These are phyloP conservation scores for Penicillium sp. DNA, from an alignment of 2,329 filamentous ascomycete species.

Conservation along the genomic window DNA sequence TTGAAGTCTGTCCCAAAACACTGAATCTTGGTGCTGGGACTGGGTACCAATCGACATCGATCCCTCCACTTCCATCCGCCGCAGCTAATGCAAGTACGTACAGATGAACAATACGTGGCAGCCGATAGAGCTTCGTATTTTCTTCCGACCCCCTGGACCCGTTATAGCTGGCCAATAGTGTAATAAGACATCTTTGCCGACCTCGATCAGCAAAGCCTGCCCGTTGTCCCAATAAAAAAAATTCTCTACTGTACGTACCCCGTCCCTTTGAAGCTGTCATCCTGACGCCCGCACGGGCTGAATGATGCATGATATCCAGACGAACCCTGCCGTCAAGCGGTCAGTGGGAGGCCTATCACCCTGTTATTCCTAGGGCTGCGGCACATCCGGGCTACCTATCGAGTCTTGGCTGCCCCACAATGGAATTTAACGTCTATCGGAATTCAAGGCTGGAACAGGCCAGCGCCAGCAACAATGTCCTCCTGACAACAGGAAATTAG, in stretches of 20 bases:
- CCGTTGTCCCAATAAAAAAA: neutral
- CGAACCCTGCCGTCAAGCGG: constrained; percentile 12
- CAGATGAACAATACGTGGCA: constrained; percentile 9
- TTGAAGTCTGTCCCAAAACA: neutral
- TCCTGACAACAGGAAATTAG: constrained; percentile 12
- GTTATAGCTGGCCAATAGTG: neutral
- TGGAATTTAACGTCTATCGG: neutral
- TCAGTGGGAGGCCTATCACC: constrained; percentile 3
- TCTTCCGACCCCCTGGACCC: neutral
- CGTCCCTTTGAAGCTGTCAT: neutral
- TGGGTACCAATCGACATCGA: constrained; percentile 14
- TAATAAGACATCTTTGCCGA: neutral
- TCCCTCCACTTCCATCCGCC: constrained; percentile 14
- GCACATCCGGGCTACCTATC: neutral
- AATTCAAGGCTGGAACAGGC: neutral
- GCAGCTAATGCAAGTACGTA: constrained; percentile 1
- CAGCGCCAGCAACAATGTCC: neutral
- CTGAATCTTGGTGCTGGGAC: neutral
- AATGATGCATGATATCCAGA: neutral
- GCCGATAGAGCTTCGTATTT: constrained; percentile 8
- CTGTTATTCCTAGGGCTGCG: neutral
- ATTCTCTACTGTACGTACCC: neutral
- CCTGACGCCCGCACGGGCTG: neutral
- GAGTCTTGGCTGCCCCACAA: neutral
- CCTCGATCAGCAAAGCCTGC: neutral